Base-by-base conservation (phyloP, 495 filamentous ascomycete genomes). In the Durotheca rogersii region DNA sequence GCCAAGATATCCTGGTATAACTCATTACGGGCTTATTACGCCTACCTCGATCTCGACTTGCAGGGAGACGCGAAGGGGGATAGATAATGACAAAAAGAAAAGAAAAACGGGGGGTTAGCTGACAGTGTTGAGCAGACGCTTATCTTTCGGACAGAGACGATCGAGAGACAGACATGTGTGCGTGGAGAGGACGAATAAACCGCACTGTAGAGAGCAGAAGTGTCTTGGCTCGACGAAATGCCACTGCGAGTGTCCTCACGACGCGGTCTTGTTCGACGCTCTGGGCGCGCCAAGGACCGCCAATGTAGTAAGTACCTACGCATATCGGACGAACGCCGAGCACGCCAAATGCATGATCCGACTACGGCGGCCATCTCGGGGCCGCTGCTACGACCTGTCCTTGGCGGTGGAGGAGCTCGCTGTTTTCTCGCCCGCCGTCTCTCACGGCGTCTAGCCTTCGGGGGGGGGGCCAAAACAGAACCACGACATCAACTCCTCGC, bases 321-420 rank as follows among this genome's bases (percentile, higher is more conserved):
- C 49, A 46, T 46, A 30, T 44, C 53, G 47, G 53, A 29, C 23
- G 6, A 31, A 36, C 41, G 41, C 46, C 41, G 46, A 46, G 53
- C 23, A 27, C 20, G 17, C 35, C 15, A 31, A 29, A 35, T 32
- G 40, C 16, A 25, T 23, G 15, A 51, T 46, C 47, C 46, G 46
- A 42, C 47, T 20, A 42, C 31, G 47, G 47, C 17, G 20, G 29
- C 41, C 23, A 38, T 51, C 30, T 31, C 53, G 46, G 53, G 34
- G 53, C 41, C 46, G 40, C 36, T 50, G 19, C 21, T 55, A 33
- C 23, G 39, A 44, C 51, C 40, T 31, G 16, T 46, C 33, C 46
- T 51, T 51, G 35, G 46, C 46, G 23, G 18, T 34, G n/a, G n/a
- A 29, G 35, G 19, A 39, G 19, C 32, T 33, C 41, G 49, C 34